Conservation (phyloP, 495 filamentous ascomycete species). For the Annulohypoxylon stygium region DNA sequence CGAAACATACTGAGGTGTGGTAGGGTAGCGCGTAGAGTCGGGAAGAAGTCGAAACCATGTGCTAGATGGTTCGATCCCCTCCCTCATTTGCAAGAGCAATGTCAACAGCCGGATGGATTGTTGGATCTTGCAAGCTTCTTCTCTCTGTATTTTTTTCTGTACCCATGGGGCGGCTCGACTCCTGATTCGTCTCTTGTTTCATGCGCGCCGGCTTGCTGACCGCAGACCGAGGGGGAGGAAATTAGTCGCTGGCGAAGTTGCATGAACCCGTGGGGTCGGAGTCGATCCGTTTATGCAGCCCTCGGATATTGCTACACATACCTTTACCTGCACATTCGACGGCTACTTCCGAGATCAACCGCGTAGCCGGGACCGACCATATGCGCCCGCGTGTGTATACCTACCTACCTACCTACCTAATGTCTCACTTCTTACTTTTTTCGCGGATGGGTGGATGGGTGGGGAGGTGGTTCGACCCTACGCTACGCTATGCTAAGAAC, state of each 20-base stretch:
- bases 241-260: neutral
- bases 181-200: neutral
- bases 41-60: neutral
- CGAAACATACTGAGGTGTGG: slow-evolving; percentile 38
- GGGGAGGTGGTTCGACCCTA: neutral
- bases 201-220: neutral
- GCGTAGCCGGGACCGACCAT: neutral
- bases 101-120: no score
- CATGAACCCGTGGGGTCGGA: slow-evolving; percentile 16
- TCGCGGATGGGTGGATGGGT: neutral
- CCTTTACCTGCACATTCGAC: neutral
- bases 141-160: neutral
- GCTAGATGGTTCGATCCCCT: no score
- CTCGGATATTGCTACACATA: neutral
- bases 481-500: neutral
- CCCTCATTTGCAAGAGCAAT: no score
- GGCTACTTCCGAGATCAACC: slow-evolving; percentile 2
- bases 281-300: neutral
- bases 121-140: neutral
- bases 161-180: neutral
- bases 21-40: neutral
- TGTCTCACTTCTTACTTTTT: no score
- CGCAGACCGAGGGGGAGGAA: neutral
- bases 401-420: no score
- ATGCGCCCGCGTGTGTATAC: neutral